phyloP scores from a whole-genome alignment of 768 basidiomycete genomes.

The Mycena kentingensis region DNA sequence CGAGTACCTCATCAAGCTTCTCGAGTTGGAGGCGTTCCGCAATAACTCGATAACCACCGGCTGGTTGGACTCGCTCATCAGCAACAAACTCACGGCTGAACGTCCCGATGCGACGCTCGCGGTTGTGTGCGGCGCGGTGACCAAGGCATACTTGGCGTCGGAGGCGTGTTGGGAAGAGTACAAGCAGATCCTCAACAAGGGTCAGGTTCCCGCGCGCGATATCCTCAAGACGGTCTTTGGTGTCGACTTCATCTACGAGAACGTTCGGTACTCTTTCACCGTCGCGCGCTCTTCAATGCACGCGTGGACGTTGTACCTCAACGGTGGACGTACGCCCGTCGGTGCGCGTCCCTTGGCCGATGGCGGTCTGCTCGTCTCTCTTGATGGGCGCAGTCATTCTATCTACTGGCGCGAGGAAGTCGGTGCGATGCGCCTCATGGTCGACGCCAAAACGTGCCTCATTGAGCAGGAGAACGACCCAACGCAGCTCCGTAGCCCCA shows the following conservation, averaged over 20 bases:
- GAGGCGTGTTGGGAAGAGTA: conserved; percentile 92
- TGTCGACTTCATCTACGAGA: conserved; percentile 97
- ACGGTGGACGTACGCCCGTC: conserved; percentile 90
- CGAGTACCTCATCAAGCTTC: conserved; percentile 97
- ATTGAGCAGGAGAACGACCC: conserved; percentile 99
- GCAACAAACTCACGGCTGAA: conserved; percentile 95
- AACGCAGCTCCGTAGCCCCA: conserved; percentile 93
- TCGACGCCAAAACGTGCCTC: conserved; percentile 96
- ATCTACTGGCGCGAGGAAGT: conserved; percentile 99
- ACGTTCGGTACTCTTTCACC: conserved; percentile 92
- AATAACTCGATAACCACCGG: conserved; percentile 98
- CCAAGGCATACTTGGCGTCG: conserved; percentile 89
- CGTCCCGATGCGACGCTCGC: conserved; percentile 91
- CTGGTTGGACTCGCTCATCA: conserved; percentile 97
- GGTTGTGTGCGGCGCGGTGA: conserved; percentile 93
- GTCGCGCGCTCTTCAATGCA: conserved; percentile 87
- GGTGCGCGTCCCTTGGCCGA: conserved; percentile 92
- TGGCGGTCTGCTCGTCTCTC: conserved; percentile 87
- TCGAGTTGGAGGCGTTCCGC: conserved; percentile 94
- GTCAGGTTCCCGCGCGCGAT: conserved; percentile 94
- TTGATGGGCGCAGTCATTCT: conserved; percentile 95
- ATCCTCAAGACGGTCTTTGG: conserved; percentile 95
- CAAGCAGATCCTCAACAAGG: conserved; percentile 94
- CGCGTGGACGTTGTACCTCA: conserved; percentile 93
- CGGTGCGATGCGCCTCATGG: conserved; percentile 86